phyloP scores from a whole-genome alignment of 352 stramenopile species.

The Phytopythium aichiense region DNA sequence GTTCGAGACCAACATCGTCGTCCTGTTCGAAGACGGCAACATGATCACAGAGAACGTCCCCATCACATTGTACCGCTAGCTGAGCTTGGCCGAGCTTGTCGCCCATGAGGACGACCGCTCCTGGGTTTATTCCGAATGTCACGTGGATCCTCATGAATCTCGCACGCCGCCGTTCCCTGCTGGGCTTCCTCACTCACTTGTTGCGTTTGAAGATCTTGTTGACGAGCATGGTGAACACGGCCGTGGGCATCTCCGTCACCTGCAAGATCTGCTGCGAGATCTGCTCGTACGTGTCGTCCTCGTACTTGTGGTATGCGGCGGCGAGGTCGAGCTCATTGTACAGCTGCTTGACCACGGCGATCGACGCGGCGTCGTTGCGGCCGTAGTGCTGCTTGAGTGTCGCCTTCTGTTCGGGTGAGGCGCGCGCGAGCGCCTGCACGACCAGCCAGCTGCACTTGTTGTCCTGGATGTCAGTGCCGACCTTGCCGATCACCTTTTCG shows the following conservation, averaged over 20 bases:
- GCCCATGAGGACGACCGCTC: neutral
- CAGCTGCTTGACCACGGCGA: constrained; percentile 91
- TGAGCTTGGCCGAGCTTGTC: neutral
- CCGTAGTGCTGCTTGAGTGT: constrained; percentile 93
- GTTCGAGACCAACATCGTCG: constrained; percentile 92
- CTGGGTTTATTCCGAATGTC: neutral
- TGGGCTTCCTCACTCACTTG: constrained; percentile 65
- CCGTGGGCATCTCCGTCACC: constrained; percentile 82
- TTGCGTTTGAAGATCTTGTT: constrained; percentile 97
- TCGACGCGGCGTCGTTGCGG: constrained; percentile 69
- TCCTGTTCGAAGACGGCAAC: constrained; percentile 90
- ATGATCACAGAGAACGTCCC: constrained; percentile 91
- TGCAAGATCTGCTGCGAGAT: constrained; percentile 78
- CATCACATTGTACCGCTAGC: constrained; percentile 78
- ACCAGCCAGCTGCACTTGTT: constrained; percentile 99
- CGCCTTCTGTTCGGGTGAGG: constrained; percentile 66
- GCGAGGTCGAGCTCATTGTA: constrained; percentile 93
- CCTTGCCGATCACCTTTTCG: constrained; percentile 91
- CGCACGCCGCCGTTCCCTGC: neutral
- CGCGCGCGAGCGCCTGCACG: constrained; percentile 88
- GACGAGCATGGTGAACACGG: constrained; percentile 93
- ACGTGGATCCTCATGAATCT: neutral
- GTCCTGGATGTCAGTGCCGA: constrained; percentile 99
- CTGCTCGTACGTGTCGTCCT: constrained; percentile 89
- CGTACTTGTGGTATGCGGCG: constrained; percentile 89